Base-by-base conservation (phyloP, 148 eudicot genomes). In the Dianthus caryophyllus region DNA sequence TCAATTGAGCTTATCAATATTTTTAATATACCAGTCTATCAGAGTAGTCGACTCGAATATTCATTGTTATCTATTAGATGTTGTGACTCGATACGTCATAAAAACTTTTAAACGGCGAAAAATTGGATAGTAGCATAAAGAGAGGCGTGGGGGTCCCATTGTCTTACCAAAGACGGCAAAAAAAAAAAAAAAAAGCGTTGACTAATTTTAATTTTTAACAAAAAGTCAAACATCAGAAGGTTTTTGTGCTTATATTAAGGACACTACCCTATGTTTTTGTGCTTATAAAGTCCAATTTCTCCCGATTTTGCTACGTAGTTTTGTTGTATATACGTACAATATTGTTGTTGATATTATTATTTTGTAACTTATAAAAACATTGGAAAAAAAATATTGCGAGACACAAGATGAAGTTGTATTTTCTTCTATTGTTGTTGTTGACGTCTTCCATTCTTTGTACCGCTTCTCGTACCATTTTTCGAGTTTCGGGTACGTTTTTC, bases 241-340 rank as follows among this genome's bases (percentile, higher is more conserved):
- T 2, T 9, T 9, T 12, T 46, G 39, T 61, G 47, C 65, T 22
- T 21, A 61, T 38, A 39, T 20, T 21, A 61, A n/a, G 48, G 65
- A 39, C 39, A 21, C 47, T 20, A 22, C 65, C 27, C 26, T 20
- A 18, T 38, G 47, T 61, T 61, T 61, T 6, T 13, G 48, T 61
- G 65, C 49, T 41, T 61, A 61, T 61, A 61, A 39, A 60, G 46
- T 39, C 65, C n/a, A 61, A 61, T 46, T 10, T 6, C 65, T 61
- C 30, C 30, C 38, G 9, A 61, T 11, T 61, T 22, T 61, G 20
- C 59, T 38, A 46, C 36, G 2, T 27, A 56, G 26, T 51, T 7
- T 20, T 6, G 12, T 10, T 25, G 7, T 53, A 24, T n/a, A 0
- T 53, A 53, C 2, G n/a, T n/a, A n/a, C n/a, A n/a, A n/a, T n/a